These are phyloP conservation scores for Talaromyces amestolkiae DNA, from an alignment of 2,329 filamentous ascomycete genomes.

Conservation along the genomic window DNA sequence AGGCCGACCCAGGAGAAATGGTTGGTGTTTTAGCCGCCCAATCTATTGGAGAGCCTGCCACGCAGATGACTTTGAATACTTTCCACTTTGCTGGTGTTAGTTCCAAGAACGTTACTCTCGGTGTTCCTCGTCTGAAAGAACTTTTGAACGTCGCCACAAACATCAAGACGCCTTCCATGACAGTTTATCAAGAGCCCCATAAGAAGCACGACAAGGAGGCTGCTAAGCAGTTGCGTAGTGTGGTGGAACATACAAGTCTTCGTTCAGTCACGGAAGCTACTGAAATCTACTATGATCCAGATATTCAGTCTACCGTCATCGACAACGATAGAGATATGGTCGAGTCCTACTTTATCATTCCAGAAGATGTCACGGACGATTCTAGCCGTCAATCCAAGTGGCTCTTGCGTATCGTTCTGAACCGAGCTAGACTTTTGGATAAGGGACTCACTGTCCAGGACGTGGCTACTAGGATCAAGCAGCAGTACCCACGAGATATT, in stretches of 20 bases:
- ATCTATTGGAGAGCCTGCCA: conserved; percentile 97
- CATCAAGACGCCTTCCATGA: conserved; percentile 98
- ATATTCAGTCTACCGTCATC: conserved; percentile 81
- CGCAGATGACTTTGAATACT: conserved; percentile 98
- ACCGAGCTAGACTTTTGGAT: conserved; percentile 90
- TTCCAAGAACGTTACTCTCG: conserved; percentile 98
- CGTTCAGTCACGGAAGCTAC: conserved; percentile 87
- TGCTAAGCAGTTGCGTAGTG: conserved; percentile 80
- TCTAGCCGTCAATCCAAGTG: conserved; percentile 76
- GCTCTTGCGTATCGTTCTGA: conserved; percentile 89
- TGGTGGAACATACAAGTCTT: conserved; percentile 91
- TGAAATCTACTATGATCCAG: conserved; percentile 96
- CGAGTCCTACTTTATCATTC: conserved; percentile 93
- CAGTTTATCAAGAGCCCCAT: conserved; percentile 72
- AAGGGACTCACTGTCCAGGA: conserved; percentile 86
- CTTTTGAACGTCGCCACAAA: conserved; percentile 97
- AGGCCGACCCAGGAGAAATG: conserved; percentile 95
- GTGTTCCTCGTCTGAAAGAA: conserved; percentile 98
- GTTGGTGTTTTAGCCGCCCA: conserved; percentile 96
- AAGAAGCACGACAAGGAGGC: conserved; percentile 67
- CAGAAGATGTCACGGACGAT: conserved; percentile 71
- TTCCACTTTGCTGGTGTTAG: conserved; percentile 99
- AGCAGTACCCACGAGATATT: conserved; percentile 78
- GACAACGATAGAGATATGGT: conserved; percentile 89
- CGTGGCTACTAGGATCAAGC: conserved; percentile 84